Evolutionary conservation across 352 stramenopile genomes (phyloP).

Genomic region (Pythium myriotylum): DNA sequence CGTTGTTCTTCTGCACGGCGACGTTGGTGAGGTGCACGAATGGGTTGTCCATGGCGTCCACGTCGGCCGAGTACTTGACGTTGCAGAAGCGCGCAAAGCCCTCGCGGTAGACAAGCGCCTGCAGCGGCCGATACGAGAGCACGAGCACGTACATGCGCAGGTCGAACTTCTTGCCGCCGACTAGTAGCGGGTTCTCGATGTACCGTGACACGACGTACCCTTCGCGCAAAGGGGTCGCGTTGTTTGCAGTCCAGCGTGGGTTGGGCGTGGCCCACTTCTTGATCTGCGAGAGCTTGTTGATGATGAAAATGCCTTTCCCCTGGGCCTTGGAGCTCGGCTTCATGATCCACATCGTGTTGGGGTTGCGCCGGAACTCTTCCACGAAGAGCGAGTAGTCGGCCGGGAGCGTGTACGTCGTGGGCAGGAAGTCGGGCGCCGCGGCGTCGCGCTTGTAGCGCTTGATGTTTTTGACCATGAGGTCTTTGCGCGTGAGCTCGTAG

Average conservation of each 20-base stretch:
- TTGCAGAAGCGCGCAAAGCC: constrained; percentile 94
- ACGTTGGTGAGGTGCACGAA: constrained; percentile 92
- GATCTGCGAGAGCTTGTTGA: constrained; percentile 92
- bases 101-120: constrained; percentile 79
- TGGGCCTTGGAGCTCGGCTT: constrained; percentile 90
- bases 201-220: constrained; percentile 90
- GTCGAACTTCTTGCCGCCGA: constrained; percentile 95
- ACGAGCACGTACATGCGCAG: constrained; percentile 93
- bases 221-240: constrained; percentile 64
- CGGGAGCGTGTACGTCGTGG: constrained; percentile 92
- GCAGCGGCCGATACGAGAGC: constrained; percentile 85
- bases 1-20: constrained; percentile 89
- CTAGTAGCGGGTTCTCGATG: constrained; percentile 88
- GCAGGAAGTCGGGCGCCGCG: constrained; percentile 74
- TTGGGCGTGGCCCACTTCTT: constrained; percentile 87
- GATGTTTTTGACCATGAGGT: constrained; percentile 95
- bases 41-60: constrained; percentile 89
- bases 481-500: constrained; percentile 92
- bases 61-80: constrained; percentile 83
- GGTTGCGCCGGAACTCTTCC: constrained; percentile 86
- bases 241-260: constrained; percentile 44
- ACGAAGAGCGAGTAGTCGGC: constrained; percentile 94
- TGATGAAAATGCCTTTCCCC: constrained; percentile 94
- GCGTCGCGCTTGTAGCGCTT: constrained; percentile 87
- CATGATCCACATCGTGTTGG: constrained; percentile 94